Conservation (phyloP, 2,329 filamentous ascomycete species). For the Ramichloridium luteum region DNA sequence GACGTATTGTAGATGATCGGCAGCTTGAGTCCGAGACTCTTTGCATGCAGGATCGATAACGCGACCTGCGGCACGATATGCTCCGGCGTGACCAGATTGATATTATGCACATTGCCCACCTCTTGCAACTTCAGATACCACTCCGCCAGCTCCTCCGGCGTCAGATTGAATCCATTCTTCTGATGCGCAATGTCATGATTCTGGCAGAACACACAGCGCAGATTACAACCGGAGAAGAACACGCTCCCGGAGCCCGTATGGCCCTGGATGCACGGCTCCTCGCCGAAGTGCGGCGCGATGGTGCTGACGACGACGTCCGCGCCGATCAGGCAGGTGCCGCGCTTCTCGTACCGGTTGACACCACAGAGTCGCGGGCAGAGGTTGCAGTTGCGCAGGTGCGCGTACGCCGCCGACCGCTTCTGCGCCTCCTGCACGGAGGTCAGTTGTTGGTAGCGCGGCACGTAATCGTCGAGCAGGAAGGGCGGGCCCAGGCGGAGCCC, state of each 20-base stretch:
- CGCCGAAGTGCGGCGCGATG: constrained; percentile 75
- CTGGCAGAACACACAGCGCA: constrained; percentile 65
- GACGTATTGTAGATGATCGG: constrained; percentile 81
- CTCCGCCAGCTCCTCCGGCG: constrained; percentile 63
- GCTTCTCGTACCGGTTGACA: constrained; percentile 69
- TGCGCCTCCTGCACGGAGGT: constrained; percentile 55
- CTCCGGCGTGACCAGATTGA: constrained; percentile 78
- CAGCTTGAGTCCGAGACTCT: constrained; percentile 54
- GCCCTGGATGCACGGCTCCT: constrained; percentile 73
- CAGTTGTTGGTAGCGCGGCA: constrained; percentile 58
- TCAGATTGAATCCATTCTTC: constrained; percentile 67
- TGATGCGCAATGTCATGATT: constrained; percentile 77
- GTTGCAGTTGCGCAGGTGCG: constrained; percentile 67
- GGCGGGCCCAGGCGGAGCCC: constrained; percentile 39
- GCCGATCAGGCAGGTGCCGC: constrained; percentile 67
- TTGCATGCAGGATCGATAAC: constrained; percentile 60
- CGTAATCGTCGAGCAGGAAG: constrained; percentile 57
- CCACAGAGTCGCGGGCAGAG: constrained; percentile 66
- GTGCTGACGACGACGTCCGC: constrained; percentile 66
- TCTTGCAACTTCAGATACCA: constrained; percentile 78
- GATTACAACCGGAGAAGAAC: constrained; percentile 67
- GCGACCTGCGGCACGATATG: constrained; percentile 78
- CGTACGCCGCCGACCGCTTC: constrained; percentile 62
- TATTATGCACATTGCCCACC: constrained; percentile 73
- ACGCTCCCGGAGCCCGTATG: constrained; percentile 69